Evolutionary conservation across 495 filamentous ascomycete species (phyloP), one percentile per base, ranked within the genome.

Genomic region (Aspergillus egyptiacus): DNA sequence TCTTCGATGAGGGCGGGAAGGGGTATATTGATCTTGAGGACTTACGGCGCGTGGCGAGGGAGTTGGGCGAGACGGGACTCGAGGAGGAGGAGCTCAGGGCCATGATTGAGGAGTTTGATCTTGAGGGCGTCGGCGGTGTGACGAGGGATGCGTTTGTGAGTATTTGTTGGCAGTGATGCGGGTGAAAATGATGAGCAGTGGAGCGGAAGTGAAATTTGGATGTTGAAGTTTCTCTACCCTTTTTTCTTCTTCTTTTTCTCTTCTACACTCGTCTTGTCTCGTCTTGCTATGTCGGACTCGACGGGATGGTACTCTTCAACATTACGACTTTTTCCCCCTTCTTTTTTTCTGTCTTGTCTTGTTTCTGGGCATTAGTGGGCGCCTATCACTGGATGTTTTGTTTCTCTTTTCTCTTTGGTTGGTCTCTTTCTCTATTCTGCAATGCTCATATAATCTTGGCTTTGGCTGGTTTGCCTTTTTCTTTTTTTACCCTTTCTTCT

Each of bases 51-150:
- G 91, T 98, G 39, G 89, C 93, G 53, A 77, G 89, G 56, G 93
- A 96, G 68, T 67, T 98, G 18, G 91, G 91, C 1, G 91, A 98
- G 67, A 84, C 81, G 34, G 81, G 81, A 4, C 71, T 98, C 31
- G 89, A 94, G 59, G 91, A 98, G 60, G 87, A 94, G 55, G 91
- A 98, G 68, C 68, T 98, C 34, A 73, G 76, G 51, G 89, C 91
- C 60, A 98, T 98, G 93, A 88, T 98, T 71, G 90, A 96, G 68
- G 93, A 98, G 72, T 98, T 98, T 77, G 93, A 98, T 74, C 71
- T 96, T 48, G 86, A 91, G 63, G 90, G 87, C 0, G 91, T 94
- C 56, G 89, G 89, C 5, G 89, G 83, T 55, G 93, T 97, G 48
- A 87, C 82, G 54, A 73, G 83, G 58, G 91, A 96, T 51, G 91